Conservation (phyloP, 2,329 filamentous ascomycete genomes). For the Cryoendolithus antarcticus region DNA sequence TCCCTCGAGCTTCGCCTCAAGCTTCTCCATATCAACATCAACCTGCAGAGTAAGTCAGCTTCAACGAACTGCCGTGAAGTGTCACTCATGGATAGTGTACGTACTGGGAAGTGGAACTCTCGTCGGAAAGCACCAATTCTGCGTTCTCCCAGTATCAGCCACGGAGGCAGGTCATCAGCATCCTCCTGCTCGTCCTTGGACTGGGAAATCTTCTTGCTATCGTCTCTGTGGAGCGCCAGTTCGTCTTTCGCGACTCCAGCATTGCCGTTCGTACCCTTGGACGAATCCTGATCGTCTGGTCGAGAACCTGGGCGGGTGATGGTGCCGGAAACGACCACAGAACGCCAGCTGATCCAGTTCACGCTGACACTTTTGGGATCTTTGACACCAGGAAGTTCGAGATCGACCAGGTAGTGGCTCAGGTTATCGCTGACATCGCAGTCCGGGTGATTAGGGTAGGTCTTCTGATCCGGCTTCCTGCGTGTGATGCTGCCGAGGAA, state of each 20-base stretch:
- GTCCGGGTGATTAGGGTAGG: constrained; percentile 9
- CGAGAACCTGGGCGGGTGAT: constrained; percentile 2
- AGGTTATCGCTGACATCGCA: constrained; percentile 9
- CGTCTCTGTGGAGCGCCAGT: too few relatives aligned
- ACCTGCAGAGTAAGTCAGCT: too few relatives aligned
- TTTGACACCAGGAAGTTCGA: constrained; percentile 11
- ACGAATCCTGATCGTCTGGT: not conserved
- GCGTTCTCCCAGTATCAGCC: constrained; percentile 4
- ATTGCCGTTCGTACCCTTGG: too few relatives aligned
- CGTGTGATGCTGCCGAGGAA: constrained; percentile 6
- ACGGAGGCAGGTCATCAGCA: not conserved
- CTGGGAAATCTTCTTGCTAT: too few relatives aligned
- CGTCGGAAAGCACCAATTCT: constrained; percentile 7
- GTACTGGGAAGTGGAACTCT: constrained; percentile 7
- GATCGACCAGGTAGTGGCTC: constrained; percentile 7
- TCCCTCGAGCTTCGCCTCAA: constrained; percentile 5
- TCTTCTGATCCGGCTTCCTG: constrained; percentile 6
- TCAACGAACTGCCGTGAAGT: too few relatives aligned
- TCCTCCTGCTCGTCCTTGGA: too few relatives aligned
- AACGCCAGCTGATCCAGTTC: constrained; percentile 6
- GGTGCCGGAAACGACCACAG: constrained; percentile 6
- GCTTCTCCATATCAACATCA: constrained; percentile 7
- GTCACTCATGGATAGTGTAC: too few relatives aligned
- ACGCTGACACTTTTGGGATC: constrained; percentile 4
- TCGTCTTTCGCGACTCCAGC: too few relatives aligned